Conservation (phyloP, 129 eudicot genomes). For the Arctium lappa region DNA sequence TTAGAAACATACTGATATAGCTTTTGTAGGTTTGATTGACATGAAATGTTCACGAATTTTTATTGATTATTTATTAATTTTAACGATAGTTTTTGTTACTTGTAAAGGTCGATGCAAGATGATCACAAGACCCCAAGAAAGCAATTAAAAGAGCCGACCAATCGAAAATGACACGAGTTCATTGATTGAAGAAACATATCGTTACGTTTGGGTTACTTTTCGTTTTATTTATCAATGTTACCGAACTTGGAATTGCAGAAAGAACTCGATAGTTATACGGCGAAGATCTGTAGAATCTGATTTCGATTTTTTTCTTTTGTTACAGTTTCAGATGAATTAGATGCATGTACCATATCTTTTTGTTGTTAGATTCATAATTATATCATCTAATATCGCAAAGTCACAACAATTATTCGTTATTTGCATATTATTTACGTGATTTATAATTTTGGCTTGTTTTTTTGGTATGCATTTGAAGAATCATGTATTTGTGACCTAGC, state of each 20-base stretch:
- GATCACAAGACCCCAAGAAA: slow-evolving; percentile 19
- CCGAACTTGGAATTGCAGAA: background rate
- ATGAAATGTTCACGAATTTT: background rate
- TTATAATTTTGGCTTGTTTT: background rate
- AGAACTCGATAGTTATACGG: background rate
- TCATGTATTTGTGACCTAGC: background rate
- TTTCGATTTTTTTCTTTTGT: background rate
- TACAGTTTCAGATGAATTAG: background rate
- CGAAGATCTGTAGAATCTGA: background rate
- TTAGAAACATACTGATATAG: background rate
- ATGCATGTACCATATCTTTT: background rate
- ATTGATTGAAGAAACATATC: background rate
- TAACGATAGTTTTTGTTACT: background rate
- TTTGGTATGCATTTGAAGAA: background rate
- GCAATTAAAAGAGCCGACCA: slow-evolving; percentile 6
- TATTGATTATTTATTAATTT: background rate
- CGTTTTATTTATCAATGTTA: background rate
- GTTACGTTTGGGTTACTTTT: background rate
- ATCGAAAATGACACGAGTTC: background rate
- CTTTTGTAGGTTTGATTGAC: background rate
- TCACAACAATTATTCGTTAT: background rate
- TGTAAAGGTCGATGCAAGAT: slow-evolving; percentile 15
- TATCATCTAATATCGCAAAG: background rate
- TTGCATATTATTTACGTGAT: background rate
- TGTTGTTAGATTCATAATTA: background rate